These are phyloP conservation scores for Entamoeba histolytica DNA, from an alignment of 208 protist genomes.

Conservation along the genomic window DNA sequence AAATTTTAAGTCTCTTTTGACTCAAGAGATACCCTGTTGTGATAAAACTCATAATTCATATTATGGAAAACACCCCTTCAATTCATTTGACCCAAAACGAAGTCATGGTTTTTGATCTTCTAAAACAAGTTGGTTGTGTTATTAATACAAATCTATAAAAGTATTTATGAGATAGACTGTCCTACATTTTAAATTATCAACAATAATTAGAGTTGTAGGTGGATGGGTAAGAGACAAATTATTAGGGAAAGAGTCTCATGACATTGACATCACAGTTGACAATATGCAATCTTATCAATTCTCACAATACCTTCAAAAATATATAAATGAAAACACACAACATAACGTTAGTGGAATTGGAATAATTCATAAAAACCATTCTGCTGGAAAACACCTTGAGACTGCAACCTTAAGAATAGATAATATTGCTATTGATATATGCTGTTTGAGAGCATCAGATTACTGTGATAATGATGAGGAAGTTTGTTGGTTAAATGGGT, in stretches of 20 bases:
- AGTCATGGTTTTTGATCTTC: neutral
- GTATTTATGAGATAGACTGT: neutral
- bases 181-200: neutral
- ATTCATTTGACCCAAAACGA: neutral
- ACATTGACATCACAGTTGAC: constrained; percentile 91
- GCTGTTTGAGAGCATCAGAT: constrained; percentile 67
- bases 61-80: neutral
- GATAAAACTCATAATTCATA: no score
- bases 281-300: constrained; percentile 52
- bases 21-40: no score
- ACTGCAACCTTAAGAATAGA: constrained; percentile 68
- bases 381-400: constrained; percentile 87
- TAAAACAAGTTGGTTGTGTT: neutral
- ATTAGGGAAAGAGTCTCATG: constrained; percentile 46
- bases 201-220: constrained; percentile 46
- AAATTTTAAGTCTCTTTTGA: no score
- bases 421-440: constrained; percentile 63
- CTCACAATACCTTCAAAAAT: constrained; percentile 51
- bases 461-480: constrained; percentile 38
- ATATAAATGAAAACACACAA: constrained; percentile 27
- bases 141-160: neutral
- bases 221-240: constrained; percentile 92
- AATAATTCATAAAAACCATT: constrained; percentile 75
- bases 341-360: constrained; percentile 34
- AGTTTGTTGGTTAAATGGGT: neutral